These are phyloP conservation scores for Hanseniaspora thailandica DNA, from an alignment of 805 yeast genomes.

Conservation along the genomic window DNA sequence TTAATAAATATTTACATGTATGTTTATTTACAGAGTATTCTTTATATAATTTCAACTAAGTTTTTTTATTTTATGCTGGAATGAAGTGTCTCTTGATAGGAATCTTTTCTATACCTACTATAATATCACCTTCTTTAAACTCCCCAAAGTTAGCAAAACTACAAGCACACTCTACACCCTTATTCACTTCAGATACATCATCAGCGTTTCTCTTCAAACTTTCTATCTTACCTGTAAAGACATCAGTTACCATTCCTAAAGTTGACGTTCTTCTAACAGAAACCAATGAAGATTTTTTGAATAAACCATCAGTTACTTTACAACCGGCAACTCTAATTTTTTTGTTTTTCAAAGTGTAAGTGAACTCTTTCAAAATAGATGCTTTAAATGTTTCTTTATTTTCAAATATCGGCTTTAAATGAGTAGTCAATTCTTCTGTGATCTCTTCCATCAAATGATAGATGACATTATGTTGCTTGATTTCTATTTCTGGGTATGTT, in stretches of 20 bases:
- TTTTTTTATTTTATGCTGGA: neutral
- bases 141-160: constrained; percentile 56
- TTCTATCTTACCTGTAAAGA: constrained; percentile 48
- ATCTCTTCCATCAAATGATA: constrained; percentile 82
- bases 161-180: constrained; percentile 86
- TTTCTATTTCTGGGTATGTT: constrained; percentile 33
- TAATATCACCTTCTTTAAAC: constrained; percentile 61
- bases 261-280: constrained; percentile 40
- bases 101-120: constrained; percentile 62
- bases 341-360: constrained; percentile 48
- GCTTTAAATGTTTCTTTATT: constrained; percentile 55
- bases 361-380: constrained; percentile 59
- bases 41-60: no score
- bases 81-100: constrained; percentile 32
- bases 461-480: constrained; percentile 64
- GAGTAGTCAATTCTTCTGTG: constrained; percentile 45
- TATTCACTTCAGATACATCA: constrained; percentile 61
- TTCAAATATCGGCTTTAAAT: constrained; percentile 56
- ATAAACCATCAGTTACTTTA: constrained; percentile 56
- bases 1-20: neutral
- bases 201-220: constrained; percentile 75
- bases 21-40: neutral
- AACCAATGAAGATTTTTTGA: constrained; percentile 47
- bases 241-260: constrained; percentile 27
- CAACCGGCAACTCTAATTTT: constrained; percentile 74